Conservation (phyloP, 2,329 filamentous ascomycete species). For the Blastomyces silverae region DNA sequence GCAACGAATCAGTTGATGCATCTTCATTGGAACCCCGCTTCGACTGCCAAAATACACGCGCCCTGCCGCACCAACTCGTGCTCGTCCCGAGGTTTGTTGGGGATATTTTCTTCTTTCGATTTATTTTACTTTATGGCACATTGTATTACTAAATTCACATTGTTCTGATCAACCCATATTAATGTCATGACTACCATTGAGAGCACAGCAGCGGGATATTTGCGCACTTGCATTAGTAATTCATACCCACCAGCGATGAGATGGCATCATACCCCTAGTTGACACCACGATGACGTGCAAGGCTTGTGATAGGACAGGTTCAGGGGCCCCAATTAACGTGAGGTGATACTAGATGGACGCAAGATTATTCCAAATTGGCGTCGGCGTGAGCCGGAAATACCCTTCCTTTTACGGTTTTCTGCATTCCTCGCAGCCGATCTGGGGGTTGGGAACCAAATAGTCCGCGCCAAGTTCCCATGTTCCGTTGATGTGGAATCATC, state of each 20-base stretch:
- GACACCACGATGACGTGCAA: constrained; percentile 3
- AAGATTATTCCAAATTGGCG: neutral
- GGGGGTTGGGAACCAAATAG: neutral
- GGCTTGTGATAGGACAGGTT: constrained; percentile 7
- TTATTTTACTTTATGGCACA: neutral
- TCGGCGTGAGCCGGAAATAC: neutral
- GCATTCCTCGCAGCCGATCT: neutral
- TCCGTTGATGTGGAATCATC: constrained; percentile 13
- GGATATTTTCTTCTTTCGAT: constrained; percentile 2
- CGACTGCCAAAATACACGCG: neutral
- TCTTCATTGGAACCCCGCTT: neutral
- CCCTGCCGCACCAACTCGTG: neutral
- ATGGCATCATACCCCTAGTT: constrained; percentile 1
- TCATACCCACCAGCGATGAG: neutral
- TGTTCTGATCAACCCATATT: neutral
- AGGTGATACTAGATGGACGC: neutral
- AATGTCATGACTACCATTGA: neutral
- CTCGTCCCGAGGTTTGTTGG: neutral
- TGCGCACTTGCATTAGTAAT: constrained; percentile 8
- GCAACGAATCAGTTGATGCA: neutral
- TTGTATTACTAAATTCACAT: constrained; percentile 9
- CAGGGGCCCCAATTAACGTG: neutral
- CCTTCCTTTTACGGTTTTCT: neutral
- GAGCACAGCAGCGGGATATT: neutral
- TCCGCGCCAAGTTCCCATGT: neutral